Conservation (phyloP, 23 red algal species). For the Porphyridium purpureum region DNA sequence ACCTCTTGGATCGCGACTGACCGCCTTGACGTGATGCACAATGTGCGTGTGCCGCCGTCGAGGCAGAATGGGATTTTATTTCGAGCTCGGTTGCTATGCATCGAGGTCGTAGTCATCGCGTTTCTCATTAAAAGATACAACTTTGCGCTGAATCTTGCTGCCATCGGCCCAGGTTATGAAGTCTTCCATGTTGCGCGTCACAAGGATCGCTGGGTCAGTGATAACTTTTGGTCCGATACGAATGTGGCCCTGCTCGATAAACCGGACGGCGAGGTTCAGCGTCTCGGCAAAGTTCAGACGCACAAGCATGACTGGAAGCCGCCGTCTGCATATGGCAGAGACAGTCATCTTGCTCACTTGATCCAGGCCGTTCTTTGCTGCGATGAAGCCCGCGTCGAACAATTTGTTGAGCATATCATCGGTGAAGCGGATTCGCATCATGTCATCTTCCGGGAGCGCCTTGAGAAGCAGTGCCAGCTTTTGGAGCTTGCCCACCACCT, state of each 20-base stretch:
- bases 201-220: constrained; percentile 60
- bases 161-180: constrained; percentile 88
- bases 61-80: no score
- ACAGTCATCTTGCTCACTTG: constrained; percentile 61
- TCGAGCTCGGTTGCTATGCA: background rate
- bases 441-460: constrained; percentile 32
- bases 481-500: constrained; percentile 57
- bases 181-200: constrained; percentile 93
- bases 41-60: no score
- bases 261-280: constrained; percentile 39
- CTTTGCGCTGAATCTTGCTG: constrained; percentile 89
- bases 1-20: no score
- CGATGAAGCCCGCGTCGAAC: constrained; percentile 82
- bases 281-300: constrained; percentile 88
- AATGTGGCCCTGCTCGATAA: constrained; percentile 92
- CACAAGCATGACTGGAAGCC: constrained; percentile 80
- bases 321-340: constrained; percentile 71
- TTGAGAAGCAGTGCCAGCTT: constrained; percentile 44
- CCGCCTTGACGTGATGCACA: no score
- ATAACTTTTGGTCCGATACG: constrained; percentile 74
- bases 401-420: constrained; percentile 70
- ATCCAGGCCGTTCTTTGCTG: constrained; percentile 36
- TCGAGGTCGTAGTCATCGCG: constrained; percentile 72
- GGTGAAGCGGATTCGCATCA: constrained; percentile 40
- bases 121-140: constrained; percentile 69